Base-by-base conservation (phyloP, 345 rosid species). In the Syzygium oleosum region DNA sequence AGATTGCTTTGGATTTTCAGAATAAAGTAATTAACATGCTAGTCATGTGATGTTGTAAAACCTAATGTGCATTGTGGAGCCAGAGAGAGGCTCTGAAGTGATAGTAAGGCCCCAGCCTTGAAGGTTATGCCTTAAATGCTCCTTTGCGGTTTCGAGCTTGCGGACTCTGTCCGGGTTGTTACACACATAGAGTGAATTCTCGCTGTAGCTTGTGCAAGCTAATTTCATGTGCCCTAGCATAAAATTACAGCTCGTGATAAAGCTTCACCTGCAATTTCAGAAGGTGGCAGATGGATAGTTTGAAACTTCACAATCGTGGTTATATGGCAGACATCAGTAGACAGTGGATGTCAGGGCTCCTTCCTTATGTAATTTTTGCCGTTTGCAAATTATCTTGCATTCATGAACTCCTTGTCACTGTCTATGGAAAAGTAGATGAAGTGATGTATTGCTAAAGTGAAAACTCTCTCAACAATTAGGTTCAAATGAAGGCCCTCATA, bases 401-500 rank as follows among this genome's bases (percentile, higher is more conserved):
- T 38, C 25, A 10, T 6, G 43, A 53, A 84, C 34, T 38, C n/a
- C 23, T 55, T 52, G 13, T 84, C 55, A 31, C 85, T 51, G 56
- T 52, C 29, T 49, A 27, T 14, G 19, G 2, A 34, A 55, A 85
- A 55, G 56, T 53, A 53, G 31, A 22, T 58, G 51, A 55, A 7
- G 49, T 19, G 29, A 58, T 19, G 68, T 85, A 27, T 85, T 85
- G 31, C 31, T 84, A 46, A 51, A 21, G 34, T 87, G 85, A 88
- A 84, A 88, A 80, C 51, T 54, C 52, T 41, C 86, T 88, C 77
- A 88, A 58, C 91, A 84, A 56, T 53, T 88, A 97, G 99, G 94
- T 90, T 90, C 93, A 5, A 97, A 95, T 77, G 87, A 89, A 41
- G 99, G 99, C 90, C 99, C 99, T 51, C 96, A 97, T 88, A 94